A percentile compares a stretch with the other conserved stretches of the same genome.
These are phyloP conservation scores for Podochytrium sp. DNA, from an alignment of 192 early-diverging fungal species.

Conservation along the genomic window DNA sequence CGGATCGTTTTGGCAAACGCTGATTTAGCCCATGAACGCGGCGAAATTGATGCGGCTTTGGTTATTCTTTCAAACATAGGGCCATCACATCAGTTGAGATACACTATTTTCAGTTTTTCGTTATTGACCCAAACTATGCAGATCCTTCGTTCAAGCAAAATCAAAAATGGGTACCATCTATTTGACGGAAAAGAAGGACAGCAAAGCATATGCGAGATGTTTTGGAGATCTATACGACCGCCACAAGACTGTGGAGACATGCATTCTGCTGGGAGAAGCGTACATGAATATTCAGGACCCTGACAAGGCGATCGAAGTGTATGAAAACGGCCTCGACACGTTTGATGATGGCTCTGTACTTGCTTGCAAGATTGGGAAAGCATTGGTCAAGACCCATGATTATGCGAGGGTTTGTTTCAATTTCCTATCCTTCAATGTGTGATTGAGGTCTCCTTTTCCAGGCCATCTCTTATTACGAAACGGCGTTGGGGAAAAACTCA, in stretches of 20 bases:
- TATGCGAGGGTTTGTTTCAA: slow-evolving; percentile 38
- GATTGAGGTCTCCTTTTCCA: slow-evolving; percentile 2
- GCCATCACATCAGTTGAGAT: slow-evolving; percentile 32
- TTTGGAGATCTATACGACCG: slow-evolving; percentile 54
- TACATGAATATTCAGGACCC: slow-evolving; percentile 64
- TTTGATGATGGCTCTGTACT: slow-evolving; percentile 42
- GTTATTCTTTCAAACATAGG: slow-evolving; percentile 41
- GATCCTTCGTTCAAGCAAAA: slow-evolving; percentile 50
- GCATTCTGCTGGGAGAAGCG: slow-evolving; percentile 56
- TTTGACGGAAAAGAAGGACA: slow-evolving; percentile 55
- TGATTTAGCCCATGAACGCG: slow-evolving; percentile 34
- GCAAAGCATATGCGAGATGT: slow-evolving; percentile 54
- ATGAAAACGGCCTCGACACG: slow-evolving; percentile 51
- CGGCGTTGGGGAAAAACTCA: slow-evolving; percentile 38
- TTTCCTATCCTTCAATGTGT: not conserved
- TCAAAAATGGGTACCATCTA: slow-evolving; percentile 52
- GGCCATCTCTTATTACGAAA: slow-evolving; percentile 54
- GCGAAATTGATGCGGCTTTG: slow-evolving; percentile 50
- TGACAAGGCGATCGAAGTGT: slow-evolving; percentile 57
- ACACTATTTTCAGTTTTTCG: not conserved
- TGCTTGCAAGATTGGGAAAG: slow-evolving; percentile 53
- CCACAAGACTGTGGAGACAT: slow-evolving; percentile 50
- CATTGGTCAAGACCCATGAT: slow-evolving; percentile 53
- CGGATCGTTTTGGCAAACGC: slow-evolving; percentile 50
- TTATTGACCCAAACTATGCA: not conserved